Base-by-base conservation (phyloP, 2,329 filamentous ascomycete genomes). In the Fusarium penzigii region DNA sequence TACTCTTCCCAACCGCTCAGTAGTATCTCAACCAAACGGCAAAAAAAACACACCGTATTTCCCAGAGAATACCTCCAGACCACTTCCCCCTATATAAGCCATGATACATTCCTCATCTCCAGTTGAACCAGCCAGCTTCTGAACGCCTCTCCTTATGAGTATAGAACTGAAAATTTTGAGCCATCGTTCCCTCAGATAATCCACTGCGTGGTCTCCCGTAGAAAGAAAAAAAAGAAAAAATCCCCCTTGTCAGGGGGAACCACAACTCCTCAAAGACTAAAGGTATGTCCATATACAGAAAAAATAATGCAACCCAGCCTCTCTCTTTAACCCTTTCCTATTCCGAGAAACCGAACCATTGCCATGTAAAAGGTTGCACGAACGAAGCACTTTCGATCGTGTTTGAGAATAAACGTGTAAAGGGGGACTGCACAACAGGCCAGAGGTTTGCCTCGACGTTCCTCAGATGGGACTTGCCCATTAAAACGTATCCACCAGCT, bases 311-410 rank as follows among this genome's bases (percentile, higher is more conserved):
- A 32, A 20, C 39, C 36, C 17, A 20, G 17, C 53, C 39, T 40
- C 29, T 41, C 25, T 53, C 39, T 29, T 29, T 47, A 29, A 25
- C 45, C 44, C 17, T 20, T 40, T 29, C 53, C 39, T 10, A 34
- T 25, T 42, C 47, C 38, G 46, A 39, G 25, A 32, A 43, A 42
- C 57, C 57, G 42, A 42, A 52, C 47, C 46, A 48, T 41, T 36
- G 10, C 34, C 39, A 25, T 36, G 34, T 29, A 17, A n/a, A 29
- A 47, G 11, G 36, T n/a, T 52, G 46, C 62, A 53, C 63, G 63
- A 56, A 60, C 46, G 63, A 65, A 65, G 63, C 63, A 61, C 63
- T 65, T 65, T 65, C 63, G 56, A 65, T 64, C 63, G 58, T 56
- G 52, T 53, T 47, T 49, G 20, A 57, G 51, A 62, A 59, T 63